phyloP scores from a whole-genome alignment of 306 rosid genomes.

The Rosa rugosa region DNA sequence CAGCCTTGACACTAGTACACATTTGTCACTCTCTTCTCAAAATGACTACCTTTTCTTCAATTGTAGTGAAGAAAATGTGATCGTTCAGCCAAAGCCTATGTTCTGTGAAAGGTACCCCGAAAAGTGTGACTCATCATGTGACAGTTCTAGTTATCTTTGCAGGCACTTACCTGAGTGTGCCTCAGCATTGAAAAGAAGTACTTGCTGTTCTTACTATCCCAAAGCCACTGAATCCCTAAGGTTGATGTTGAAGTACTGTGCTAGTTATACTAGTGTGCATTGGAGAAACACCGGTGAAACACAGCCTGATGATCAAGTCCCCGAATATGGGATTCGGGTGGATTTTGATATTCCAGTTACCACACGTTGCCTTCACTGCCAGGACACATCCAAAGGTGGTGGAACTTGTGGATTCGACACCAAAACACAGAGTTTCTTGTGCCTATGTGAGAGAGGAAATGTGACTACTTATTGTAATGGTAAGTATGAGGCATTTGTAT shows the following conservation, averaged over 20 bases:
- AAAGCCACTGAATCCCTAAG: constrained; percentile 75
- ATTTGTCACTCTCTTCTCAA: constrained; percentile 61
- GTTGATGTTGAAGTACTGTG: constrained; percentile 76
- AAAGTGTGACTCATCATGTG: constrained; percentile 84
- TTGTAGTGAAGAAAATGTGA: constrained; percentile 65
- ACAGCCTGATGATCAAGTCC: constrained; percentile 76
- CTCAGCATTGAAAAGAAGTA: constrained; percentile 39
- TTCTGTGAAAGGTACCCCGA: constrained; percentile 83
- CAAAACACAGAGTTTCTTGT: constrained; percentile 48
- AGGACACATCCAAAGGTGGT: constrained; percentile 73
- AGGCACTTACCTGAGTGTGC: constrained; percentile 78
- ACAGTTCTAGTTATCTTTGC: constrained; percentile 83
- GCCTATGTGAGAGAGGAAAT: constrained; percentile 69
- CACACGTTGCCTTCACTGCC: constrained; percentile 74
- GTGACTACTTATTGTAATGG: constrained; percentile 82
- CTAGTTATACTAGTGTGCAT: constrained; percentile 75
- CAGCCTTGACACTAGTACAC: constrained; percentile 71
- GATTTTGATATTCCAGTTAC: constrained; percentile 85
- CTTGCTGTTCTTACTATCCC: constrained; percentile 88
- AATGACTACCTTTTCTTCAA: constrained; percentile 92
- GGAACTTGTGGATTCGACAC: constrained; percentile 87
- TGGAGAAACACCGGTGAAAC: constrained; percentile 82
- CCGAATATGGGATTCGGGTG: constrained; percentile 80
- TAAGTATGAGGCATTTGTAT: constrained; percentile 19
- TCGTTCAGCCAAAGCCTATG: constrained; percentile 73